Evolutionary conservation across 2,329 filamentous ascomycete genomes (phyloP).

Genomic region (Aspergillus luchuensis): DNA sequence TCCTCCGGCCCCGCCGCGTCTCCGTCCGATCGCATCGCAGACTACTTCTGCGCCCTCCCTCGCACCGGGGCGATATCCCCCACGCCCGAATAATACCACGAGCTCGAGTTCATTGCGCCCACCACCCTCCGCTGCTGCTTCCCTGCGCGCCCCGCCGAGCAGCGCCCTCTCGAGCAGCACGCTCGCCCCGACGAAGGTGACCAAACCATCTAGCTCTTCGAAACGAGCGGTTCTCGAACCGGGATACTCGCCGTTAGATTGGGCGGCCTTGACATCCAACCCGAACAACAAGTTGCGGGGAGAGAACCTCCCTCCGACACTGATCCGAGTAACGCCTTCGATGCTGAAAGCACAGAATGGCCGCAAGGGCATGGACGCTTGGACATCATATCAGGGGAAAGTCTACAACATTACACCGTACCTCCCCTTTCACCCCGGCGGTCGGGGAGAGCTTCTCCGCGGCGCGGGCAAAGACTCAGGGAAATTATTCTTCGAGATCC

Average conservation of each 20-base stretch:
- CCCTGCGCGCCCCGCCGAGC: conserved; percentile 45
- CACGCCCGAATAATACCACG: conserved; percentile 27
- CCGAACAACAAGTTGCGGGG: conserved; percentile 69
- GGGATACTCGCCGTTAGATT: conserved; percentile 92
- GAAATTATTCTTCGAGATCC: conserved; percentile 64
- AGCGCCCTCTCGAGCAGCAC: conserved; percentile 46
- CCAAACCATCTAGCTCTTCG: conserved; percentile 49
- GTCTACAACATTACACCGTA: conserved; percentile 96
- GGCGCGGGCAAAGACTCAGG: conserved; percentile 68
- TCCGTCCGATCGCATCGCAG: conserved; percentile 27
- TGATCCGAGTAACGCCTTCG: conserved; percentile 75
- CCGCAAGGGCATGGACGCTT: conserved; percentile 80
- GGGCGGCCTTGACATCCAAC: conserved; percentile 73
- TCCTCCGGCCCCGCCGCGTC: conserved; percentile 36
- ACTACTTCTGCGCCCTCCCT: conserved; percentile 18
- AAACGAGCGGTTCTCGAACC: conserved; percentile 65
- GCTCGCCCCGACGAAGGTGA: conserved; percentile 45
- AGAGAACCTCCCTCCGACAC: conserved; percentile 51
- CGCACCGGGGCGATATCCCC: conserved; percentile 26
- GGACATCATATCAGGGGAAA: conserved; percentile 84
- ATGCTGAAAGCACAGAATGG: conserved; percentile 79
- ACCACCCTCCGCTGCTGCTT: conserved; percentile 48
- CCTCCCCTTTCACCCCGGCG: conserved; percentile 86
- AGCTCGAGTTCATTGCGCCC: conserved; percentile 39
- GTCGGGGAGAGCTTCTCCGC: conserved; percentile 61